Evolutionary conservation across 1,284 basidiomycete genomes (phyloP), one percentile per base, ranked within the genome.

Genomic region (Apiotrichum domesticum): DNA sequence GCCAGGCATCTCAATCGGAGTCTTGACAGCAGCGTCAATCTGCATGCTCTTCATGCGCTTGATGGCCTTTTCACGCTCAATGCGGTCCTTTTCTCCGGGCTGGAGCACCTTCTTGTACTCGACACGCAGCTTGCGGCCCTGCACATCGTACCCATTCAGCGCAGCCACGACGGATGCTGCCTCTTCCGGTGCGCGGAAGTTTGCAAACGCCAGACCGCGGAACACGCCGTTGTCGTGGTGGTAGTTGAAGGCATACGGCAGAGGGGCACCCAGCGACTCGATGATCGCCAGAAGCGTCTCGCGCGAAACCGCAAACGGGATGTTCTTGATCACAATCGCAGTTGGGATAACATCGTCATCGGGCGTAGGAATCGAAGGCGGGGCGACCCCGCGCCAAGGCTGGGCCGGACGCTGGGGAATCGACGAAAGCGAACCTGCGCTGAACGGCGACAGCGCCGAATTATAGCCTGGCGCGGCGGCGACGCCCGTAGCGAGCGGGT

Each of bases 181-280:
- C 70, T 99, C 96, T 3, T 80, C 82, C 3, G 92, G 79, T 64
- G 89, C 87, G 56, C 93, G 86, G 78, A 98, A 99, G 78, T 99
- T 99, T 70, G 96, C 95, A 78, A 99, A 99, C 2, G 96, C 96
- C 52, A 99, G 79, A 15, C 96, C 96, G 61, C 96, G 88, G 82
- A 99, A 99, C 41, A 92, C 87, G 66, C 95, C 90, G 69, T 91
- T 89, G 77, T 96, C 93, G 71, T 93, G 85, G 74, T 97, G 93
- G 72, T 96, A 96, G 78, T 98, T 99, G 84, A 99, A 99, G 29
- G 96, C 96, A 75, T 98, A 98, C n/a, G 96, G 96, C 29, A 94
- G 88, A 57, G 95, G 94, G 69, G 98, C 96, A 39, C 87, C 84
- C 61, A 98, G 80, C 61, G 91, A 96, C 64, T 93, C 91, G 76